Percentiles rank a stretch among this genome's conserved stretches.
phyloP scores from a whole-genome alignment of 2,329 filamentous ascomycete species.

The Cladosporium sp. region DNA sequence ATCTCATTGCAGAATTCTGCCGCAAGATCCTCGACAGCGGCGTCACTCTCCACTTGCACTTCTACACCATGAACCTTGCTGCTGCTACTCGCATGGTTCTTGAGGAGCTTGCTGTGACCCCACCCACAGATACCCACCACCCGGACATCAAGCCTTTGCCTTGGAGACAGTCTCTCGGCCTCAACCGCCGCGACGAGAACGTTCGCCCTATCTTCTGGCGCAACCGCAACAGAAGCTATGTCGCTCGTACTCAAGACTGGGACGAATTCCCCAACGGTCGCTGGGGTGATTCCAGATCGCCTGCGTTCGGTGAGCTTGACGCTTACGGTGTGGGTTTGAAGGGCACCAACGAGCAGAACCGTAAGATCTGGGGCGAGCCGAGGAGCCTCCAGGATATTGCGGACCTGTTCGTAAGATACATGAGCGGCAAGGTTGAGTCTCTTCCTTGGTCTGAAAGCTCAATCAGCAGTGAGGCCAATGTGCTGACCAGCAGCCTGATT shows the following conservation, averaged over 20 bases:
- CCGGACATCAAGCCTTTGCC: constrained; percentile 70
- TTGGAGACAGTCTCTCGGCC: constrained; percentile 90
- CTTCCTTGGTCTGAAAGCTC: constrained; percentile 93
- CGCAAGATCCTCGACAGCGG: constrained; percentile 78
- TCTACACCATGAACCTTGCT: constrained; percentile 99
- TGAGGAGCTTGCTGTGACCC: constrained; percentile 81
- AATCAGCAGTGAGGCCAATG: constrained; percentile 77
- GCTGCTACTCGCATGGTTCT: constrained; percentile 92
- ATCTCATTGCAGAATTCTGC: constrained; percentile 85
- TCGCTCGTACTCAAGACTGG: constrained; percentile 95
- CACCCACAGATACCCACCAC: constrained; percentile 64
- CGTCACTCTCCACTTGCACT: constrained; percentile 80
- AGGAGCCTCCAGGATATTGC: constrained; percentile 76
- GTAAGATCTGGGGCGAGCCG: constrained; percentile 90
- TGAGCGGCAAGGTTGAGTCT: constrained; percentile 75
- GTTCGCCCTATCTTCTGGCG: constrained; percentile 99
- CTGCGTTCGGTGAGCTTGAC: constrained; percentile 93
- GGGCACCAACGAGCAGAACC: constrained; percentile 93
- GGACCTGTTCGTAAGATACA: constrained; percentile 79
- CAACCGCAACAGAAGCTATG: constrained; percentile 93
- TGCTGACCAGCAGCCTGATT: constrained; percentile 74
- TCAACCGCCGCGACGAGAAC: constrained; percentile 87
- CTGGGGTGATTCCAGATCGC: constrained; percentile 96
- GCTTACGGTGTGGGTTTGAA: constrained; percentile 91
- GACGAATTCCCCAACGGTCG: constrained; percentile 98